Base-by-base conservation (phyloP, 306 rosid genomes). In the Clitoria ternatea region DNA sequence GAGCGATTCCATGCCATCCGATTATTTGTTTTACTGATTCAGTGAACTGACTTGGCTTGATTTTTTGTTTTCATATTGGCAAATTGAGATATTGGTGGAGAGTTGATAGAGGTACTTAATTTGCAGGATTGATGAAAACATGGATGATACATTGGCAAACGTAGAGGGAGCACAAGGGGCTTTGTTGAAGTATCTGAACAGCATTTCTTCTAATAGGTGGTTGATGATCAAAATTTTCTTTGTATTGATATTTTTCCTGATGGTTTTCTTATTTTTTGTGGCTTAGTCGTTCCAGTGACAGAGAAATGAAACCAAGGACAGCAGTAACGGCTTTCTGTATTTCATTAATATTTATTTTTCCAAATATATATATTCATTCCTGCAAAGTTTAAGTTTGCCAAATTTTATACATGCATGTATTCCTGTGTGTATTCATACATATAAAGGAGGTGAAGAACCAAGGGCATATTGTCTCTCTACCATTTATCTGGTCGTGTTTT, bases 141-240 rank as follows among this genome's bases (percentile, higher is more conserved):
- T 91, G 96, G 96, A 95, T n/a, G 99, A 95, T 80, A 83, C 99
- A 2, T 70, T 95, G 83, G 69, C 90, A 5, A 95, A 91, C 7
- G 97, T 95, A 43, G 99, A 95, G 73, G 99, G 97, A 5, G 96
- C 96, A 47, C 97, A 95, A 77, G 97, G 96, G 63, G 87, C 85
- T 3, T 59, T 95, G 84, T 88, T 95, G 77, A 91, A 95, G 88
- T 95, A 95, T 82, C 85, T 95, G 76, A 91, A 82, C 79, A 88
- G 87, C 88, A 95, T 91, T 80, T 95, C 99, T 39, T 95, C 99
- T 37, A 95, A 95, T 78, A 86, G 96, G 91, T 95, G 99, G 99
- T 82, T 91, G 82, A 95, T 91, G 99, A 95, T 95, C 87, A 95
- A 95, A 86, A 95, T 95, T 80, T 95, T 95, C 93, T 95, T 91